Evolutionary conservation across 2,329 filamentous ascomycete genomes (phyloP).

Genomic region (Ceratocystis eucalypticola): DNA sequence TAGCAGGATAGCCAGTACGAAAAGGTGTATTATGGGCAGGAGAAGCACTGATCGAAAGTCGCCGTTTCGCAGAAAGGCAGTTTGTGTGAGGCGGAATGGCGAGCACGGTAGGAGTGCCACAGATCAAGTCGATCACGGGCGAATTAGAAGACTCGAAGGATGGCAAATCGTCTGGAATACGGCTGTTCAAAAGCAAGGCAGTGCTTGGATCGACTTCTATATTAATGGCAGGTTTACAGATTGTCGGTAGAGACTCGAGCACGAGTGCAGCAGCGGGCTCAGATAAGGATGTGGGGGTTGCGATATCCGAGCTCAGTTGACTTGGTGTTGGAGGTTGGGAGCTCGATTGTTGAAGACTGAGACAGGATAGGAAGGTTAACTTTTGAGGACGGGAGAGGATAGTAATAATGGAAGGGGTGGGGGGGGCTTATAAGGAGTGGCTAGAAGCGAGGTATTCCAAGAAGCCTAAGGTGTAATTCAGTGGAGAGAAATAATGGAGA

Average conservation of each 20-base stretch:
- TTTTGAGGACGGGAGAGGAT: neutral
- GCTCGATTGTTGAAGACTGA: conserved; percentile 1
- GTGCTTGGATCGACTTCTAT: neutral
- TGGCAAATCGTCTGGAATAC: neutral
- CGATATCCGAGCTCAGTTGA: neutral
- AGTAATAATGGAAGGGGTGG: neutral
- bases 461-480: neutral
- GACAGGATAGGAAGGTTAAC: neutral
- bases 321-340: conserved; percentile 6
- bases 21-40: conserved; percentile 38
- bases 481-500: too few relatives aligned
- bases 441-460: neutral
- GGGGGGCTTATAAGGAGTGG: neutral
- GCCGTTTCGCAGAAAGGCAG: conserved; percentile 7
- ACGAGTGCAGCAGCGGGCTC: neutral
- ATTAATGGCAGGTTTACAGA: neutral
- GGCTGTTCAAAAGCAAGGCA: neutral
- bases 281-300: neutral
- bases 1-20: conserved; percentile 35
- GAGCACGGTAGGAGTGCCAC: conserved; percentile 5
- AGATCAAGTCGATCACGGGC: neutral
- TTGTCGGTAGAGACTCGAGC: neutral
- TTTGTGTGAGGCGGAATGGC: neutral
- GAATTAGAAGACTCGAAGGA: neutral
- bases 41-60: conserved; percentile 25